Percentiles rank a stretch among this genome's conserved stretches.
Conservation (phyloP, 106 monocot genomes). For the Dactylorhiza incarnata region DNA sequence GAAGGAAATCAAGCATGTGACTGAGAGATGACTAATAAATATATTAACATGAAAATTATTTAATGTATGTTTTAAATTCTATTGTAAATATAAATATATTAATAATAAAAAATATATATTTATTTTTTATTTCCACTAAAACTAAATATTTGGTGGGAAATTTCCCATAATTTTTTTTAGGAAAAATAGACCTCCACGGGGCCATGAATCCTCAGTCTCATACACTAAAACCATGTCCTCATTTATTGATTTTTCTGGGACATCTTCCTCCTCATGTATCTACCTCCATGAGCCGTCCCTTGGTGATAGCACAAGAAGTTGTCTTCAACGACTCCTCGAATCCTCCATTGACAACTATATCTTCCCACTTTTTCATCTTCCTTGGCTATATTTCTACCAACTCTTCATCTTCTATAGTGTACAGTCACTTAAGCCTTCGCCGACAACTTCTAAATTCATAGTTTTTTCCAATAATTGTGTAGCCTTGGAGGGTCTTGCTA, state of each 20-base stretch:
- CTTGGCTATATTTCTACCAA: neutral
- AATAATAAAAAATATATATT: too few relatives aligned
- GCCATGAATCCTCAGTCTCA: too few relatives aligned
- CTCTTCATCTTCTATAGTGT: neutral
- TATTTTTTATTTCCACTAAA: too few relatives aligned
- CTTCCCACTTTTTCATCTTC: neutral
- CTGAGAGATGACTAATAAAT: too few relatives aligned
- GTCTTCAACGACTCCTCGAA: neutral
- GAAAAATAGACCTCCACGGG: too few relatives aligned
- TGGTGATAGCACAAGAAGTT: neutral
- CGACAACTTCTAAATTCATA: neutral
- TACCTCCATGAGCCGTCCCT: neutral
- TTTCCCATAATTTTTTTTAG: too few relatives aligned
- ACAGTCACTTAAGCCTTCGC: neutral
- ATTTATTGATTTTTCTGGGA: neutral
- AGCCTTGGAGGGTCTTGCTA: conserved; percentile 12
- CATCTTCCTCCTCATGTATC: neutral
- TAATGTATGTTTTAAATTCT: too few relatives aligned
- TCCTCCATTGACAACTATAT: neutral
- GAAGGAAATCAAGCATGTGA: too few relatives aligned
- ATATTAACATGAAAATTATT: too few relatives aligned
- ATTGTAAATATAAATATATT: too few relatives aligned
- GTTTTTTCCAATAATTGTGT: neutral
- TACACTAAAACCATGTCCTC: neutral
- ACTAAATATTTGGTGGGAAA: too few relatives aligned